Conservation (phyloP, 371 early-diverging fungal genomes). For the Lichtheimia ramosa region DNA sequence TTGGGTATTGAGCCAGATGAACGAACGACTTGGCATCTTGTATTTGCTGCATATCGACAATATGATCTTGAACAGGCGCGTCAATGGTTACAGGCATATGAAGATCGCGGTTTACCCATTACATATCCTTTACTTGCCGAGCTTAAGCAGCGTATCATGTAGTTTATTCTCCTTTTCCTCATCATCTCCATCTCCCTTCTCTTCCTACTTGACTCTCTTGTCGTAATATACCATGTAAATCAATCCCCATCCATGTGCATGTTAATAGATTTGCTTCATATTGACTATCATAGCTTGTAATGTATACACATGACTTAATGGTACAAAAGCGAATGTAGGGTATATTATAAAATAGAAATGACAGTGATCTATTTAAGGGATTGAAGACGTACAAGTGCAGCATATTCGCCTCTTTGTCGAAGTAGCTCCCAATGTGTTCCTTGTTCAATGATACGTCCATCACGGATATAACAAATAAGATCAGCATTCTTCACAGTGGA, state of each 20-base stretch:
- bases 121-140: too few relatives aligned
- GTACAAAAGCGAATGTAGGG: too few relatives aligned
- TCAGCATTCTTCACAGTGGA: slow-evolving; percentile 75
- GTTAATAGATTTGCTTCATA: too few relatives aligned
- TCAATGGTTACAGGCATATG: slow-evolving; percentile 27
- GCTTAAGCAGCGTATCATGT: too few relatives aligned
- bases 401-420: slow-evolving; percentile 26
- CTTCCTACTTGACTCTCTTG: too few relatives aligned
- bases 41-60: slow-evolving; percentile 17
- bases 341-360: too few relatives aligned
- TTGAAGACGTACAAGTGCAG: slow-evolving; percentile 34
- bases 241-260: too few relatives aligned
- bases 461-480: slow-evolving; percentile 67
- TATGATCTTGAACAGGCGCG: slow-evolving; percentile 17
- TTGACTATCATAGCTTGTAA: too few relatives aligned
- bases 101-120: slow-evolving; percentile 8
- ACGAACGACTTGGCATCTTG: slow-evolving; percentile 38
- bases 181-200: too few relatives aligned
- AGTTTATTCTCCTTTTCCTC: too few relatives aligned
- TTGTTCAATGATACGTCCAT: slow-evolving; percentile 77
- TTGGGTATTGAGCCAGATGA: slow-evolving; percentile 15
- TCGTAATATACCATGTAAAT: too few relatives aligned
- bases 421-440: slow-evolving; percentile 80
- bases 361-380: slow-evolving; percentile 1
- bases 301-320: too few relatives aligned